A percentile compares a stretch with the other conserved stretches of the same genome.
phyloP scores from a whole-genome alignment of 129 eudicot species.

The carrot (Daucus carota) region DH1_v3.0 NC_030386.2:28007501-28008000 shows the following conservation, averaged over 20 bases:
- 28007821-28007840: constrained; percentile 27
- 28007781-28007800: background rate
- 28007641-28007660: constrained; percentile 31
- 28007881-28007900: constrained; percentile 41
- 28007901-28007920: too few relatives aligned
- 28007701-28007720: background rate
- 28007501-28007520: too few relatives aligned
- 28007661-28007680: background rate
- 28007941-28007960: too few relatives aligned
- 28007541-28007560: background rate
- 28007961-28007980: too few relatives aligned
- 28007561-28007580: background rate
- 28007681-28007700: constrained; percentile 22
- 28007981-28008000: too few relatives aligned
- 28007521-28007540: too few relatives aligned
- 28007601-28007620: background rate
- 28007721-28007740: background rate
- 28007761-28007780: background rate
- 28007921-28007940: too few relatives aligned
- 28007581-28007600: background rate
- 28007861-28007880: constrained; percentile 63
- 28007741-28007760: background rate
- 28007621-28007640: constrained; percentile 42
- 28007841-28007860: constrained; percentile 46
- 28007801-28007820: too few relatives aligned